Conservation (phyloP, 2,329 filamentous ascomycete species). For the Colletotrichum echinochloae region DNA sequence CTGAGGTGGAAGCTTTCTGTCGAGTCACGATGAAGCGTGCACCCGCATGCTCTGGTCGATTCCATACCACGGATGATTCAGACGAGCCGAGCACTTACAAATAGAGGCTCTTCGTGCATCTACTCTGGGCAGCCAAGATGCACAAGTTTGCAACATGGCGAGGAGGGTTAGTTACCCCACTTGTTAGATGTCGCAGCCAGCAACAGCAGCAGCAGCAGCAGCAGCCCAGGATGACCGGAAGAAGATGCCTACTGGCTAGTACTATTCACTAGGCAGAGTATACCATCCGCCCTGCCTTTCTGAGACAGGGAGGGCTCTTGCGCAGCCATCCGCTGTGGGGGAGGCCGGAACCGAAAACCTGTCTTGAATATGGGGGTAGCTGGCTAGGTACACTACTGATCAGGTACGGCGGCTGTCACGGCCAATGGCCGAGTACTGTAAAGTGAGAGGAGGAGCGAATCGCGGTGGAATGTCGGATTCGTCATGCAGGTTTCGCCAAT, state of each 20-base stretch:
- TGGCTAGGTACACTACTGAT: conserved; percentile 31
- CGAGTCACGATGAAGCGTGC: conserved; percentile 31
- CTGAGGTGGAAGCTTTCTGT: conserved; percentile 1
- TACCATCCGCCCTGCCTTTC: conserved; percentile 32
- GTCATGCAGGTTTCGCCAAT: conserved; percentile 20
- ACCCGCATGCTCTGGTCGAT: background rate
- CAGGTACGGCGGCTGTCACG: conserved; percentile 27
- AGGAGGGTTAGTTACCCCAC: conserved; percentile 8
- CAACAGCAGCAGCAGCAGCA: too few species aligned
- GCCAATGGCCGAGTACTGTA: conserved; percentile 20
- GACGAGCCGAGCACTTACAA: conserved; percentile 24
- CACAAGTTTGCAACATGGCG: conserved; percentile 1
- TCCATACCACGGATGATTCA: conserved; percentile 18
- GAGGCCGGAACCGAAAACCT: conserved; percentile 11
- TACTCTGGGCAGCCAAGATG: conserved; percentile 1
- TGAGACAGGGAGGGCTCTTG: conserved; percentile 36
- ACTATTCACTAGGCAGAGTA: conserved; percentile 5
- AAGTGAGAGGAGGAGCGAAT: conserved; percentile 1
- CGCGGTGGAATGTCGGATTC: conserved; percentile 11
- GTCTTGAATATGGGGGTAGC: conserved; percentile 27
- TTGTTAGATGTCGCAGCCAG: conserved; percentile 27
- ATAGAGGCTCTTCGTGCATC: conserved; percentile 1
- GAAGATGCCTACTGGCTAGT: conserved; percentile 25
- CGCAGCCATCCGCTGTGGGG: conserved; percentile 22
- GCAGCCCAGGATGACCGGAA: conserved; percentile 13